phyloP scores from a whole-genome alignment of 2,329 filamentous ascomycete species.

The Fusarium coicis region DNA sequence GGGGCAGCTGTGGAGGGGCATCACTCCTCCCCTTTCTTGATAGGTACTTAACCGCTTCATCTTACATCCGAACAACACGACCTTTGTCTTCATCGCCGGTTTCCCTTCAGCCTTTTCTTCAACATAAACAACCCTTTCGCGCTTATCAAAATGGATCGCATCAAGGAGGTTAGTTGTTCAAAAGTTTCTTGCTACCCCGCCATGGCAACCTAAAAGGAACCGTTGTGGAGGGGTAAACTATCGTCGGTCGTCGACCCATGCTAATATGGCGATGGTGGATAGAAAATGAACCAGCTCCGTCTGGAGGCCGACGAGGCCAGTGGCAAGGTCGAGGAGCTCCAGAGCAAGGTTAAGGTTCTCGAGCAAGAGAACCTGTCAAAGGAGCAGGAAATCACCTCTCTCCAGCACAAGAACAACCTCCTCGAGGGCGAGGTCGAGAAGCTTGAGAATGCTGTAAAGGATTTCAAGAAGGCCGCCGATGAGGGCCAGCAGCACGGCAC shows the following conservation, averaged over 20 bases:
- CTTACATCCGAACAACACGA: conserved; percentile 48
- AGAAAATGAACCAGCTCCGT: conserved; percentile 97
- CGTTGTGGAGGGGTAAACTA: conserved; percentile 46
- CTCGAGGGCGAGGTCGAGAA: conserved; percentile 94
- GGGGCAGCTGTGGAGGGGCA: conserved; percentile 51
- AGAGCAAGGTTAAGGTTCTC: conserved; percentile 85
- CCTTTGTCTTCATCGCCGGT: conserved; percentile 45
- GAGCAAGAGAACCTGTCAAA: conserved; percentile 96
- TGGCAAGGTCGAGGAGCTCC: conserved; percentile 86
- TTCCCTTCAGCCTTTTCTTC: conserved; percentile 29
- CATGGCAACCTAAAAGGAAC: conserved; percentile 42
- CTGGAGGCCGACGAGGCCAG: conserved; percentile 90
- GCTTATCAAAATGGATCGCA: conserved; percentile 77
- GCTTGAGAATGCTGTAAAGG: conserved; percentile 83
- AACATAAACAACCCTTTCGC: conserved; percentile 11
- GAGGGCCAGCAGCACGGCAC: conserved; percentile 85
- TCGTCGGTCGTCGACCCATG: conserved; percentile 33
- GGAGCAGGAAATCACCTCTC: conserved; percentile 97
- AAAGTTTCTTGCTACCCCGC: conserved; percentile 45
- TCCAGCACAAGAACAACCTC: conserved; percentile 93
- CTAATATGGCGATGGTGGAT: conserved; percentile 40
- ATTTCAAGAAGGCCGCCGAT: conserved; percentile 86
- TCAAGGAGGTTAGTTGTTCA: conserved; percentile 79
- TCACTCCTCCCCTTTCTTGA: conserved; percentile 51
- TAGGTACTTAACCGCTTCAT: conserved; percentile 47